A percentile compares a stretch with the other conserved stretches of the same genome.
Conservation (phyloP, 805 yeast genomes). For the Wickerhamomyces mucosus region DNA sequence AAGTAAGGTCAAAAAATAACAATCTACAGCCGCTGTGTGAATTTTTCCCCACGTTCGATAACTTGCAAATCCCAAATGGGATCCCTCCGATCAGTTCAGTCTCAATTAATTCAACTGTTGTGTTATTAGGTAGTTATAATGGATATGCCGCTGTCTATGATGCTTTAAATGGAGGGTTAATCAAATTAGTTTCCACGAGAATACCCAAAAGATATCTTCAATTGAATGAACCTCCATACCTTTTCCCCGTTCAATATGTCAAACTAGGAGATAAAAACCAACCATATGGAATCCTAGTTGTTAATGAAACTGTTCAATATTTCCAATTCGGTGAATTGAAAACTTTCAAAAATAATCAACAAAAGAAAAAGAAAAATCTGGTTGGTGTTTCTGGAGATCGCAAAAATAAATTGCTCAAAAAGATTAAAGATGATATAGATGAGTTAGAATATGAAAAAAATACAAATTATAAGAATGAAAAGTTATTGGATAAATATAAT, state of each 20-base stretch:
- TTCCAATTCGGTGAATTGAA: conserved; percentile 15
- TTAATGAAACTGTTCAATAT: conserved; percentile 13
- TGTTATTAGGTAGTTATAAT: conserved; percentile 14
- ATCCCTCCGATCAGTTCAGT: conserved; percentile 11
- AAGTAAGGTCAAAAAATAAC: conserved; percentile 1
- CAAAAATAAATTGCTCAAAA: conserved; percentile 11
- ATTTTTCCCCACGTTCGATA: conserved; percentile 10
- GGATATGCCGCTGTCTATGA: conserved; percentile 19
- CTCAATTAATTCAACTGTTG: conserved; percentile 15
- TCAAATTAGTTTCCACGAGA: conserved; percentile 11
- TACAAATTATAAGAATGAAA: conserved; percentile 6
- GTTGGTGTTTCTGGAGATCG: conserved; percentile 11
- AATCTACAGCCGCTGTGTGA: not conserved
- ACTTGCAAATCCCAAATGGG: conserved; percentile 8
- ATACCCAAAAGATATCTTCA: conserved; percentile 11
- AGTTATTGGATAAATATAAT: conserved; percentile 14
- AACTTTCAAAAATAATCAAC: not conserved
- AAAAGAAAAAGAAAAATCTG: conserved; percentile 8
- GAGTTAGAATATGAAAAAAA: conserved; percentile 15
- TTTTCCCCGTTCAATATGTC: conserved; percentile 11
- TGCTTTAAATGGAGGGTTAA: conserved; percentile 11
- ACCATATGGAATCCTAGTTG: conserved; percentile 11
- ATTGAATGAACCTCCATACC: conserved; percentile 3
- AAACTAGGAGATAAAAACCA: conserved; percentile 7
- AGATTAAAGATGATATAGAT: conserved; percentile 13